Evolutionary conservation across 164 flowering plant genomes (phyloP).

Genomic region (Warburgia ugandensis): DNA sequence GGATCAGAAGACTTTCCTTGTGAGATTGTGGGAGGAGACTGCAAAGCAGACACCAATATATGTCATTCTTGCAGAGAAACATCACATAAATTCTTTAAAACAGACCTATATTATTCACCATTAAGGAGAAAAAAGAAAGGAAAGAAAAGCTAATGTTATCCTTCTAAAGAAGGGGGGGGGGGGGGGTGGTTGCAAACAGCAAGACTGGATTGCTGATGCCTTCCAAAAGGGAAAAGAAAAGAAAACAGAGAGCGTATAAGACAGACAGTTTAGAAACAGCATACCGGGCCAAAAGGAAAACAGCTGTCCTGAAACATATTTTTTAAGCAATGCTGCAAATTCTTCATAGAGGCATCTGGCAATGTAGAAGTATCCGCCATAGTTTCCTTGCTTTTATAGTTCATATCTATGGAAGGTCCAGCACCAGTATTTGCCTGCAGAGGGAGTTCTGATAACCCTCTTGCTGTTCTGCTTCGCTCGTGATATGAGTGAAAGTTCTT

Average conservation of each 20-base stretch:
- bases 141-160: too few species aligned
- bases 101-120: neutral
- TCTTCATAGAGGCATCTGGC: slow-evolving; percentile 30
- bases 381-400: slow-evolving; percentile 26
- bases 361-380: slow-evolving; percentile 21
- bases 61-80: neutral
- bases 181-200: too few species aligned
- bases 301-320: slow-evolving; percentile 23
- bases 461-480: slow-evolving; percentile 29
- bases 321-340: slow-evolving; percentile 24
- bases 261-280: slow-evolving; percentile 2
- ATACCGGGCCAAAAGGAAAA: slow-evolving; percentile 46
- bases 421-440: slow-evolving; percentile 36
- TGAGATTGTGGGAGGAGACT: slow-evolving; percentile 33
- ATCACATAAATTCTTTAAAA: neutral
- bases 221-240: neutral
- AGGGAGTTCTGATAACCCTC: slow-evolving; percentile 56
- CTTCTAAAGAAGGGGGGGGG: too few species aligned
- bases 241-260: neutral
- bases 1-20: slow-evolving; percentile 33
- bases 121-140: neutral
- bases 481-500: slow-evolving; percentile 19
- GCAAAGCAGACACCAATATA: slow-evolving; percentile 26
- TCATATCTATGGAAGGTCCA: slow-evolving; percentile 30
- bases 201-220: too few species aligned